Base-by-base conservation (phyloP, 345 rosid genomes). In the Lagerstroemia speciosa region DNA sequence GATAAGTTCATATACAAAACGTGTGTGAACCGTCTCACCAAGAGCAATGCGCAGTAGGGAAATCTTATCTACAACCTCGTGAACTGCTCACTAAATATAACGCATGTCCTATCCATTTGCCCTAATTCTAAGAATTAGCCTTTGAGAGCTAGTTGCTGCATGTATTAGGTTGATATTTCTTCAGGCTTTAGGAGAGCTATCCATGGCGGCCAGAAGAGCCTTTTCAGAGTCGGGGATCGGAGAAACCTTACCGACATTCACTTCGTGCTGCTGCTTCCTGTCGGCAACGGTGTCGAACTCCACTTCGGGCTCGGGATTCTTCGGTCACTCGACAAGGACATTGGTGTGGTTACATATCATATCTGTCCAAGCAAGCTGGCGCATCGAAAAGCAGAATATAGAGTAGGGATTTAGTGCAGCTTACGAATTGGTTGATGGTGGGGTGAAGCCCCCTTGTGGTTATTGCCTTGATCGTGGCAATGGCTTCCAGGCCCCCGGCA, bases 391-490 rank as follows among this genome's bases (percentile, higher is more conserved):
- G 32, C 37, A 24, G 3, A 50, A 46, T 8, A n/a, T 57, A 69
- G 48, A 31, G 69, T 34, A 61, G 50, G 62, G 22, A 38, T 22
- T 27, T n/a, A 41, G 30, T 9, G 55, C 69, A 33, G 81, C 97
- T 29, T 85, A 95, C 99, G 75, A 88, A 92, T 82, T 95, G 99
- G 66, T 95, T 95, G 75, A 92, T 88, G 6, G 82, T 74, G 67
- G 99, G 99, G 80, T 95, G 99, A 29, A 95, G 68, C 99, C 98
- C 92, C 78, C 99, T 96, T 19, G 97, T 90, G 71, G 62, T 90
- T 58, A 95, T 90, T 70, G 91, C 99, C 83, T 92, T 95, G 68
- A 87, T 83, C 1, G 85, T 77, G 46, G 97, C 99, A 64, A 92
- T 92, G 70, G 97, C 98, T 87, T 95, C 99, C 76, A 95, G 73